Percentiles rank a stretch among this genome's conserved stretches.
These are phyloP conservation scores for Fusarium sublunatum DNA, from an alignment of 2,329 filamentous ascomycete genomes.

Conservation along the genomic window DNA sequence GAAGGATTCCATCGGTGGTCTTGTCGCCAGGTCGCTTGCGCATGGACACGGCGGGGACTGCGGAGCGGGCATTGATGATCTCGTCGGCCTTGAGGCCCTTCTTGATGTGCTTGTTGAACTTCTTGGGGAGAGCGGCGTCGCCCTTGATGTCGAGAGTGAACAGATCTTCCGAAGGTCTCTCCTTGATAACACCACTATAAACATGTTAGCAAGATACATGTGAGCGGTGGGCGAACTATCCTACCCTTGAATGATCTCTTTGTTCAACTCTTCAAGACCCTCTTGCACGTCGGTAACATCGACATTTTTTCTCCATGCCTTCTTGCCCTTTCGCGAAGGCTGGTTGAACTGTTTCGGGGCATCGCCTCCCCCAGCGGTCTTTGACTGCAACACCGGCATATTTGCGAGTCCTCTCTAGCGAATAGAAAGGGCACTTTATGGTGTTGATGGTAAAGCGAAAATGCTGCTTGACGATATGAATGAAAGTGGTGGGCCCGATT, in stretches of 20 bases:
- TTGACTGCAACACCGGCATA: slow-evolving; percentile 66
- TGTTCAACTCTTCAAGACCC: slow-evolving; percentile 84
- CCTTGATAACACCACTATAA: slow-evolving; percentile 81
- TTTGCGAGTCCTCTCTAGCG: slow-evolving; percentile 30
- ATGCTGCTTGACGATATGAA: slow-evolving; percentile 28
- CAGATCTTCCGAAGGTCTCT: slow-evolving; percentile 84
- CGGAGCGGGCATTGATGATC: slow-evolving; percentile 87
- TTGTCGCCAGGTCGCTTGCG: slow-evolving; percentile 80
- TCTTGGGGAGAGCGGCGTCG: slow-evolving; percentile 72
- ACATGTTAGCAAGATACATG: slow-evolving; percentile 30
- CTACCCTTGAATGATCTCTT: slow-evolving; percentile 91
- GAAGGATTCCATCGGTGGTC: slow-evolving; percentile 77
- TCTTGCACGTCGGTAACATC: slow-evolving; percentile 87
- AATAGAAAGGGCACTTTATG: slow-evolving; percentile 25
- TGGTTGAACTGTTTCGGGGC: slow-evolving; percentile 87
- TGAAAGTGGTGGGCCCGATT: slow-evolving; percentile 43
- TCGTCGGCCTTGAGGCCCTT: slow-evolving; percentile 91
- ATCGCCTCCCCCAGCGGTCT: slow-evolving; percentile 58
- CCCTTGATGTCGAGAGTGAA: slow-evolving; percentile 85
- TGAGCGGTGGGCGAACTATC: slow-evolving; percentile 26
- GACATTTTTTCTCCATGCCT: slow-evolving; percentile 98
- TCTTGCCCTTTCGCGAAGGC: slow-evolving; percentile 95
- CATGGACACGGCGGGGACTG: slow-evolving; percentile 79
- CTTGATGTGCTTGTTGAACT: slow-evolving; percentile 71
- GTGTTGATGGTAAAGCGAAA: slow-evolving; percentile 28